These are phyloP conservation scores for Kodamaea suecica DNA, from an alignment of 1,139 yeast genomes.

Conservation along the genomic window DNA sequence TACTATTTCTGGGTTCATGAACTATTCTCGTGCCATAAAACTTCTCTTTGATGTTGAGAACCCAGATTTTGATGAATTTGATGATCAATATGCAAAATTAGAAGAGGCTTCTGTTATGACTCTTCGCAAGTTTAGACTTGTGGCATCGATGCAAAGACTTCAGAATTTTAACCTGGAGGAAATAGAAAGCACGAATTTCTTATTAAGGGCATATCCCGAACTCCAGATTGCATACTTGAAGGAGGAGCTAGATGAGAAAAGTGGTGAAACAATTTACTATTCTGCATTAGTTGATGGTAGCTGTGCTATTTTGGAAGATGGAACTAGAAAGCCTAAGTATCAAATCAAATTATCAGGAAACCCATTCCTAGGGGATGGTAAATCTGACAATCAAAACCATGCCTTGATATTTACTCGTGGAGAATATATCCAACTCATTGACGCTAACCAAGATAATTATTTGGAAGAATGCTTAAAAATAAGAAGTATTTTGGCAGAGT, in stretches of 20 bases:
- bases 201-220: constrained; percentile 44
- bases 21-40: constrained; percentile 52
- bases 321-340: constrained; percentile 41
- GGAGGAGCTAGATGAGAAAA: constrained; percentile 27
- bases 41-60: constrained; percentile 46
- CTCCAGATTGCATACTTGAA: constrained; percentile 44
- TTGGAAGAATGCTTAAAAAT: constrained; percentile 54
- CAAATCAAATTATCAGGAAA: constrained; percentile 49
- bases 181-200: constrained; percentile 34
- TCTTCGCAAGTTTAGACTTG: constrained; percentile 46
- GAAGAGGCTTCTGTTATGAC: constrained; percentile 41
- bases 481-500: constrained; percentile 49
- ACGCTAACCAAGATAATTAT: constrained; percentile 57
- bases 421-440: constrained; percentile 52
- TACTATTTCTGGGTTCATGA: constrained; percentile 57
- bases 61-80: constrained; percentile 8
- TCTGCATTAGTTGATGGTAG: constrained; percentile 45
- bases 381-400: constrained; percentile 55
- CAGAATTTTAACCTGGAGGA: constrained; percentile 35
- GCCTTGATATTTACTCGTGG: constrained; percentile 50
- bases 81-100: constrained; percentile 26
- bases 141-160: constrained; percentile 44
- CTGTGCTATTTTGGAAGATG: constrained; percentile 36
- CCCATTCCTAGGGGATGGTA: constrained; percentile 57
- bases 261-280: constrained; percentile 26